Base-by-base conservation (phyloP, 2,329 filamentous ascomycete genomes). In the Fusarium devonianum region DNA sequence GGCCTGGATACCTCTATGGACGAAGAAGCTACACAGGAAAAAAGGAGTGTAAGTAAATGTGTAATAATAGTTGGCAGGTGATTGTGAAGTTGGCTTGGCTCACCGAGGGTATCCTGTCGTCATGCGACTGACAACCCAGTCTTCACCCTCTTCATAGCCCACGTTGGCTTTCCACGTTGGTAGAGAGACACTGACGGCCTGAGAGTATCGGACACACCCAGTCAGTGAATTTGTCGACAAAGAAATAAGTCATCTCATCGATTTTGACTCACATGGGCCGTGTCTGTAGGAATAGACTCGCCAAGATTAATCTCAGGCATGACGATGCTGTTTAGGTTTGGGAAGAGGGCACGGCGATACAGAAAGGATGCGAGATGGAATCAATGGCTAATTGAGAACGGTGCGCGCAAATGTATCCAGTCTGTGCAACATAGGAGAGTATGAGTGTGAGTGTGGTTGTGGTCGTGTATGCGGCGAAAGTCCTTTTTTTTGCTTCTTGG, bases 141-240 rank as follows among this genome's bases (percentile, higher is more conserved):
- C 78, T 69, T 95, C 82, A 39, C 92, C 93, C 72, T 99, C 92
- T 71, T 99, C 94, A 68, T 99, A 99, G 29, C 85, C 93, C 28
- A 99, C 79, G 66, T 96, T 97, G 59, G 92, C 80, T 60, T 80
- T 81, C 94, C 94, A 99, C 74, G 92, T 95, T 28, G 94, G 94
- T 18, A 99, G 78, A 12, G 94, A 97, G 30, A 97, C 93, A 71
- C 93, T 97, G 59, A 97, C 90, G 58, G 93, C 94, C 92, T 97
- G 43, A 2, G 14, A 3, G 19, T 8, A 33, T 17, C 18, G 17
- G 33, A 14, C 17, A 14, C 6, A 18, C 9, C 30, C 9, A 43
- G 44, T 33, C 34, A 48, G 14, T 29, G 9, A 17, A 30, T 28
- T 23, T 26, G 18, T 18, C 5, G 32, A 34, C n/a, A 23, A 33